These are phyloP conservation scores for Prunus campanulata DNA, from an alignment of 306 rosid genomes.

Conservation along the genomic window DNA sequence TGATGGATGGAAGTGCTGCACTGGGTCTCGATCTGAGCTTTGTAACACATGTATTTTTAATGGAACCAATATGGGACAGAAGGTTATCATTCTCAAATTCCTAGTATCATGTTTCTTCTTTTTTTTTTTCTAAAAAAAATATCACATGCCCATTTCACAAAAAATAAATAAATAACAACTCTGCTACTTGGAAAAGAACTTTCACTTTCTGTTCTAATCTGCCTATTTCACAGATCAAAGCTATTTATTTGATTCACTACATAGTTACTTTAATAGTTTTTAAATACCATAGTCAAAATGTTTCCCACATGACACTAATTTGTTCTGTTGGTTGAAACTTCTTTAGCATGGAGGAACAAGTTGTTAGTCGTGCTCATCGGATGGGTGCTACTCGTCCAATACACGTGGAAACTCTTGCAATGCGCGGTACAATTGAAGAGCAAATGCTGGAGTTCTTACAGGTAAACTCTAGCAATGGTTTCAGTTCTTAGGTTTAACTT, in stretches of 20 bases:
- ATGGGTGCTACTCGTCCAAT: slow-evolving; percentile 98
- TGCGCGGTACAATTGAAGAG: slow-evolving; percentile 95
- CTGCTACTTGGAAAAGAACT: background rate
- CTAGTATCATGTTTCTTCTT: background rate
- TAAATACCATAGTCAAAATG: background rate
- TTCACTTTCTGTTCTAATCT: background rate
- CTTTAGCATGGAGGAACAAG: slow-evolving; percentile 95
- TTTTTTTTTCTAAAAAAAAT: background rate
- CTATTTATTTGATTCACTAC: background rate
- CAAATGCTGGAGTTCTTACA: slow-evolving; percentile 81
- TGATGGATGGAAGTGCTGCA: slow-evolving; percentile 99
- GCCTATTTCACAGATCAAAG: background rate
- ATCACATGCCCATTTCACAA: background rate
- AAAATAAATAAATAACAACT: background rate
- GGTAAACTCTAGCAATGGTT: slow-evolving; percentile 35
- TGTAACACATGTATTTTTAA: slow-evolving; percentile 78
- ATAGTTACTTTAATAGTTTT: background rate
- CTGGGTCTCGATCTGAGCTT: slow-evolving; percentile 97
- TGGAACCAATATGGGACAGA: slow-evolving; percentile 99
- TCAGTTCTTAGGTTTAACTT: background rate
- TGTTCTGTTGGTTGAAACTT: slow-evolving; percentile 21
- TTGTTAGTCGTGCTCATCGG: slow-evolving; percentile 97
- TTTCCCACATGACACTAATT: slow-evolving; percentile 1
- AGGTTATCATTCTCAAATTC: slow-evolving; percentile 42
- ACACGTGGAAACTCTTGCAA: slow-evolving; percentile 87